phyloP scores from a whole-genome alignment of 768 basidiomycete genomes.

The Tephrocybe sp. region DNA sequence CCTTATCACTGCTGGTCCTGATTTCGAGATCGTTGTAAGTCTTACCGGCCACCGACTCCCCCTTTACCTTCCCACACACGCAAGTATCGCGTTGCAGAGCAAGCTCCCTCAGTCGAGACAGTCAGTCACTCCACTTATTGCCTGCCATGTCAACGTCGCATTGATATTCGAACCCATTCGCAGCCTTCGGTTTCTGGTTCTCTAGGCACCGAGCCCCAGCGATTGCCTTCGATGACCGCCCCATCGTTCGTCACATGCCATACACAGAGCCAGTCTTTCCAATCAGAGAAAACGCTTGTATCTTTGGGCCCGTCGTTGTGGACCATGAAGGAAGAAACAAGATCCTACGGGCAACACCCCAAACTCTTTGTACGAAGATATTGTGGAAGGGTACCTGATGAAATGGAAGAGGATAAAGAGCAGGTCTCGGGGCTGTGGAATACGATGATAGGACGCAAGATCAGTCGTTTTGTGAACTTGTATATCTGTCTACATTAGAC shows the following conservation, averaged over 20 bases:
- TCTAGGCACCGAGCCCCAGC: background rate
- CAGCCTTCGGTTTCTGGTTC: conserved; percentile 7
- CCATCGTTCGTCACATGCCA: conserved; percentile 20
- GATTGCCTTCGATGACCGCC: conserved; percentile 9
- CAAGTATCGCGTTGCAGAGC: conserved; percentile 27
- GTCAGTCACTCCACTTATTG: background rate
- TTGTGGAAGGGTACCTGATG: background rate
- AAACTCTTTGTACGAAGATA: conserved; percentile 8
- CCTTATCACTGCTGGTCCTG: background rate
- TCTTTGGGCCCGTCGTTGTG: conserved; percentile 31
- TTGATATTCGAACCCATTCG: background rate
- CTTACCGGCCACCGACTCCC: conserved; percentile 59
- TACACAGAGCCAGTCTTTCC: conserved; percentile 30
- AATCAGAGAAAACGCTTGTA: conserved; percentile 33
- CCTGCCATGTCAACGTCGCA: background rate
- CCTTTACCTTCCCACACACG: conserved; percentile 39
- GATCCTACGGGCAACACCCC: conserved; percentile 22
- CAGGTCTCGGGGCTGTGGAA: conserved; percentile 20
- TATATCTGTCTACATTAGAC: conserved; percentile 15
- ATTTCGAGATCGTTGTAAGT: conserved; percentile 25
- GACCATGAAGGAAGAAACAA: conserved; percentile 20
- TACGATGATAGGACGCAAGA: conserved; percentile 18
- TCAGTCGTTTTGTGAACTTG: conserved; percentile 17
- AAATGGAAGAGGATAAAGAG: background rate
- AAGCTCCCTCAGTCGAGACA: conserved; percentile 1